phyloP scores from a whole-genome alignment of 352 stramenopile genomes.

The Hyaloperonospora arabidopsidis region DNA sequence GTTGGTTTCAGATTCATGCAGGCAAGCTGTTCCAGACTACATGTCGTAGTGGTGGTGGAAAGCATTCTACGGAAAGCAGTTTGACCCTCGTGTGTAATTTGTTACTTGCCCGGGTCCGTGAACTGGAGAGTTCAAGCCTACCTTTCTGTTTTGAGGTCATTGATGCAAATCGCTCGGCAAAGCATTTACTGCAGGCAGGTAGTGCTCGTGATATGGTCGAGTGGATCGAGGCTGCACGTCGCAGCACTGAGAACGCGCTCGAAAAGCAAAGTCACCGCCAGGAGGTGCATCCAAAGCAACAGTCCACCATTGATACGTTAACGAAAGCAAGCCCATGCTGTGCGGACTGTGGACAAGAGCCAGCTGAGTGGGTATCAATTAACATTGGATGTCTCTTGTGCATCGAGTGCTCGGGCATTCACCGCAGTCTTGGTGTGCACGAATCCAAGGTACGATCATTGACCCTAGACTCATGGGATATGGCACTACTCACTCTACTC shows the following conservation, averaged over 20 bases:
- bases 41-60: conserved; percentile 31
- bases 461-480: conserved; percentile 85
- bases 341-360: conserved; percentile 63
- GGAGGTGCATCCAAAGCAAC: conserved; percentile 75
- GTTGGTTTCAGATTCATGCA: conserved; percentile 83
- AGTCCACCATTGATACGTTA: conserved; percentile 58
- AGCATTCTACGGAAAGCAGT: conserved; percentile 52
- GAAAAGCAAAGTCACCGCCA: conserved; percentile 79
- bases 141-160: conserved; percentile 82
- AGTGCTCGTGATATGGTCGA: conserved; percentile 68
- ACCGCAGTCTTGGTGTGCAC: conserved; percentile 93
- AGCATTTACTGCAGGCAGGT: conserved; percentile 65
- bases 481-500: conserved; percentile 57
- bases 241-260: conserved; percentile 74
- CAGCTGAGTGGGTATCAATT: conserved; percentile 93
- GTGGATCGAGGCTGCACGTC: conserved; percentile 75
- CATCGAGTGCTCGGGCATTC: conserved; percentile 95
- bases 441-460: conserved; percentile 94
- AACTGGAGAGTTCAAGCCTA: conserved; percentile 40
- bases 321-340: conserved; percentile 49
- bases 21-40: conserved; percentile 78
- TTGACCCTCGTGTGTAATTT: conserved; percentile 73
- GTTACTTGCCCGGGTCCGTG: conserved; percentile 70
- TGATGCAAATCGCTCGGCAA: conserved; percentile 67
- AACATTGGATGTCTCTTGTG: conserved; percentile 95